phyloP scores from a whole-genome alignment of 208 protist genomes.

The Leishmania arabica region DNA sequence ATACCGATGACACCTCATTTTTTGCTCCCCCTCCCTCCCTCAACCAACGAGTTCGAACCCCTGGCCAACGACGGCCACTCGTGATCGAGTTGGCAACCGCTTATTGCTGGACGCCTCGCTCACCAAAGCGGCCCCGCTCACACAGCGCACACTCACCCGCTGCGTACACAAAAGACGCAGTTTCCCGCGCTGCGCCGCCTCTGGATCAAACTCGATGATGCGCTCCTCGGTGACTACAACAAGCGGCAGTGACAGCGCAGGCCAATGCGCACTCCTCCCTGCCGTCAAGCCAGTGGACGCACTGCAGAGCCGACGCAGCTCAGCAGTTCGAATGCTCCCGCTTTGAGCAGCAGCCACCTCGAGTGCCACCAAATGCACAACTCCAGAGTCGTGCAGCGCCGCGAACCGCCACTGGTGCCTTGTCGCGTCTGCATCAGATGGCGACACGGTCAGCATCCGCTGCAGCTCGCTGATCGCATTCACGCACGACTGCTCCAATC shows the following conservation, averaged over 20 bases:
- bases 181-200: conserved; percentile 14
- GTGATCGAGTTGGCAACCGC: neutral
- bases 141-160: conserved; percentile 62
- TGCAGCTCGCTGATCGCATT: conserved; percentile 54
- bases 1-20: neutral
- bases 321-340: neutral
- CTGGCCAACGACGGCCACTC: conserved; percentile 42
- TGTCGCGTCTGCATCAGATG: neutral
- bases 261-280: conserved; percentile 52
- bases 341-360: neutral
- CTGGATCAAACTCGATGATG: conserved; percentile 27
- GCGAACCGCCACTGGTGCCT: conserved; percentile 27
- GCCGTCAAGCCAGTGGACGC: conserved; percentile 57
- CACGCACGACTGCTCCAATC: conserved; percentile 44
- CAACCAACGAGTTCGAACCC: conserved; percentile 31
- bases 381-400: conserved; percentile 49
- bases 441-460: neutral
- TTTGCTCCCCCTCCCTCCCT: neutral
- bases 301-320: conserved; percentile 16
- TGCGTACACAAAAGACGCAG: conserved; percentile 11
- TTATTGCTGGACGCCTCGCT: neutral
- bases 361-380: conserved; percentile 29
- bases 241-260: conserved; percentile 5
- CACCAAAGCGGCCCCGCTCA: conserved; percentile 54
- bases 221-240: conserved; percentile 52